Evolutionary conservation across 2,329 filamentous ascomycete genomes (phyloP).

Genomic region (Calonectria henricotiae): DNA sequence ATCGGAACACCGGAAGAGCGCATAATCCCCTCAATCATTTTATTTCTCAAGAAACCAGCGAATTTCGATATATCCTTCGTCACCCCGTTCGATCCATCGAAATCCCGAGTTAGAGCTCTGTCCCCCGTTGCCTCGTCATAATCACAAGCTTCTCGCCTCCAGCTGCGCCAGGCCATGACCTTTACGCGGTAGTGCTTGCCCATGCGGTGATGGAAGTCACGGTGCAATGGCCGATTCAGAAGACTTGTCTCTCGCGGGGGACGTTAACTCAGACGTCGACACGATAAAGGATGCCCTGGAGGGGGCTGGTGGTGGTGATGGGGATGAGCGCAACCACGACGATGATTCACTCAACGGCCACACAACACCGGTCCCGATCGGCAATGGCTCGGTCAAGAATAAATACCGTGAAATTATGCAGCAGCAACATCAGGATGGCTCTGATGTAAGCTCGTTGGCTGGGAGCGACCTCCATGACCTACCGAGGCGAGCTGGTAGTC

Average conservation of each 20-base stretch:
- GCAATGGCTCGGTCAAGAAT: constrained; percentile 55
- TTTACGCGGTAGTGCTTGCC: constrained; percentile 50
- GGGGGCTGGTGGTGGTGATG: constrained; percentile 40
- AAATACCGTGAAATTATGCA: constrained; percentile 65
- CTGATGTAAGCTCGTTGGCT: constrained; percentile 70
- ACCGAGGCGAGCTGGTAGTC: constrained; percentile 75
- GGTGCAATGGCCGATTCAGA: constrained; percentile 67
- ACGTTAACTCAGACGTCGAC: constrained; percentile 61
- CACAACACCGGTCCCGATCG: constrained; percentile 44
- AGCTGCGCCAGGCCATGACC: constrained; percentile 51
- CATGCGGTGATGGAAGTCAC: constrained; percentile 60
- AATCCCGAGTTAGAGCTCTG: constrained; percentile 46
- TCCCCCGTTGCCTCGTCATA: constrained; percentile 44
- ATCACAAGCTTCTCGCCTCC: constrained; percentile 39
- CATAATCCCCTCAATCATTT: neutral
- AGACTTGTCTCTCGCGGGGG: constrained; percentile 62
- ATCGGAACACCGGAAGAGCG: constrained; percentile 17
- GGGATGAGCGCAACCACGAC: constrained; percentile 41
- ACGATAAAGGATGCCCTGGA: constrained; percentile 53
- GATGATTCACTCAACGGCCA: constrained; percentile 41
- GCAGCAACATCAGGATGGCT: constrained; percentile 63
- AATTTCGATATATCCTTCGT: neutral
- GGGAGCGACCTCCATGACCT: constrained; percentile 65
- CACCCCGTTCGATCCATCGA: constrained; percentile 10
- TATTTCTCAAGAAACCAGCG: constrained; percentile 16